A percentile compares a stretch with the other conserved stretches of the same genome.
These are phyloP conservation scores for Amylostereum areolatum DNA, from an alignment of 1,284 basidiomycete species.

Conservation along the genomic window DNA sequence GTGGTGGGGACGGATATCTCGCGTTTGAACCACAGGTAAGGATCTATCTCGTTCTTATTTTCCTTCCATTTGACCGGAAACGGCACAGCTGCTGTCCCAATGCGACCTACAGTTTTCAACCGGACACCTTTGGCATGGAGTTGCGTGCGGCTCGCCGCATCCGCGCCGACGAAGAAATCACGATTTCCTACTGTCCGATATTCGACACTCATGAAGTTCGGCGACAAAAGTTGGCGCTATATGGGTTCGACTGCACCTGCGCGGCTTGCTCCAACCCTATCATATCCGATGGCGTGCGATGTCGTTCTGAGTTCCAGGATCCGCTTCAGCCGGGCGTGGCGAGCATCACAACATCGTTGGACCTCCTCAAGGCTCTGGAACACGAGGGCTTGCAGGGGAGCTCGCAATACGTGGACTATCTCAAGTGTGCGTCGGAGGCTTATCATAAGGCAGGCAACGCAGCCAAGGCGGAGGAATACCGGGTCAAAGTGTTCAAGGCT, in stretches of 20 bases:
- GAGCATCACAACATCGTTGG: no score
- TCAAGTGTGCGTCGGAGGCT: no score
- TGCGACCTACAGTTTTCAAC: conserved; percentile 1
- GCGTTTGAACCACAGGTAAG: neutral
- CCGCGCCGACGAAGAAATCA: conserved; percentile 7
- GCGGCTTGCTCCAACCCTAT: conserved; percentile 1
- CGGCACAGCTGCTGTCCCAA: neutral
- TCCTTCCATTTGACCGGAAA: neutral
- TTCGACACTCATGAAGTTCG: neutral
- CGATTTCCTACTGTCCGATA: neutral
- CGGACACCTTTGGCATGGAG: conserved; percentile 1
- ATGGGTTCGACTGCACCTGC: conserved; percentile 5
- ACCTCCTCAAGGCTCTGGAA: no score
- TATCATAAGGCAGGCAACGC: no score
- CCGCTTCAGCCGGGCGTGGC: no score
- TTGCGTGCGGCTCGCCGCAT: conserved; percentile 1
- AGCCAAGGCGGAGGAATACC: no score
- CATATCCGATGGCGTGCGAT: conserved; percentile 1
- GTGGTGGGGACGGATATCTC: neutral
- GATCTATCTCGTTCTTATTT: neutral
- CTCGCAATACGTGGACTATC: no score
- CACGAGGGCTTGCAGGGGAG: no score
- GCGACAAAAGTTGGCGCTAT: conserved; percentile 1
- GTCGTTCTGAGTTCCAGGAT: no score
- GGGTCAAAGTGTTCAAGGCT: no score